phyloP scores from a whole-genome alignment of 805 yeast species.

The Sungouiozyma intestinalis region DNA sequence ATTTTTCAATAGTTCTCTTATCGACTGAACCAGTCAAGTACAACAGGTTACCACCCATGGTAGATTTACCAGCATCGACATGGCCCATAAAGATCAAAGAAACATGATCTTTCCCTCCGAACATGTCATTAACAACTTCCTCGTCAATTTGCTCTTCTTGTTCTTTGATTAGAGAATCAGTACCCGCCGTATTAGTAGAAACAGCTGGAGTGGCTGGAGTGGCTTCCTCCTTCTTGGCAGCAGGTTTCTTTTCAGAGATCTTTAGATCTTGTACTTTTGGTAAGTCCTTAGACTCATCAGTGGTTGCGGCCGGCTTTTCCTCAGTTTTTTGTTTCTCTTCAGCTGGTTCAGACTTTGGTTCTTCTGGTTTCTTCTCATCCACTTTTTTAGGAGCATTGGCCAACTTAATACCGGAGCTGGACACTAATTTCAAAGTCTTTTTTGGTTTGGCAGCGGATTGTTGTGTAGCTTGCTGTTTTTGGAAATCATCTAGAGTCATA shows the following conservation, averaged over 20 bases:
- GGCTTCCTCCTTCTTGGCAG: slow-evolving; percentile 16
- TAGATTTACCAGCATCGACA: slow-evolving; percentile 98
- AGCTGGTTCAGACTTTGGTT: slow-evolving; percentile 11
- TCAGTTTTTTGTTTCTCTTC: slow-evolving; percentile 10
- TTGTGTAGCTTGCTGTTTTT: slow-evolving; percentile 47
- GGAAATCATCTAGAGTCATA: slow-evolving; percentile 76
- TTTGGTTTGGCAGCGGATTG: slow-evolving; percentile 42
- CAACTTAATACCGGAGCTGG: slow-evolving; percentile 55
- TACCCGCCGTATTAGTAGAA: slow-evolving; percentile 13
- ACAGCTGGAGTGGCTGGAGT: slow-evolving; percentile 13
- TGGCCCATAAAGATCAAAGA: slow-evolving; percentile 98
- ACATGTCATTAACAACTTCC: slow-evolving; percentile 82
- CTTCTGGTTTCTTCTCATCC: slow-evolving; percentile 21
- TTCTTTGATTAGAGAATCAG: slow-evolving; percentile 51
- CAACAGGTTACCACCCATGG: slow-evolving; percentile 97
- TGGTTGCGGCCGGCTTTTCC: slow-evolving; percentile 4
- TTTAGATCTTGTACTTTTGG: slow-evolving; percentile 26
- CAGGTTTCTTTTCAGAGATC: slow-evolving; percentile 16
- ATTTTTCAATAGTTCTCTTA: slow-evolving; percentile 96
- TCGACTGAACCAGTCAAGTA: slow-evolving; percentile 94
- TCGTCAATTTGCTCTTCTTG: slow-evolving; percentile 79
- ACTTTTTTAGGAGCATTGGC: slow-evolving; percentile 39
- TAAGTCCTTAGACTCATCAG: slow-evolving; percentile 12
- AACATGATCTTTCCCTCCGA: slow-evolving; percentile 95
- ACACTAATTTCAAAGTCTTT: slow-evolving; percentile 55